Evolutionary conservation across 2,329 filamentous ascomycete genomes (phyloP).

Genomic region (Gnomoniopsis sp.): DNA sequence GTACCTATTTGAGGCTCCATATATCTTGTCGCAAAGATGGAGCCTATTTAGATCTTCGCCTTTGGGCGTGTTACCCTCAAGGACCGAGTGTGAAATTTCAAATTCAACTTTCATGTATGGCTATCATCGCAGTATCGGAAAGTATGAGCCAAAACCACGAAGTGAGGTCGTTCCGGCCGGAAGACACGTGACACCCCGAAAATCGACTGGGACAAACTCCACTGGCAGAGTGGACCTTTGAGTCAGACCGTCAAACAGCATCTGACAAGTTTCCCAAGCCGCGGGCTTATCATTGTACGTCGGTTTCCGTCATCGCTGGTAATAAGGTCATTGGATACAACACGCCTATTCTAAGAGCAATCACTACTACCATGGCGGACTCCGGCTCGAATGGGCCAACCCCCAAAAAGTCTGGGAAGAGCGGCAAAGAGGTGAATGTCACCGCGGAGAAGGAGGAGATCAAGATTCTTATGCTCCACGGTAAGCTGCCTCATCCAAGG

Average conservation of each 20-base stretch:
- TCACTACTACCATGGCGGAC: not conserved
- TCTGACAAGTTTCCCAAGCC: not conserved
- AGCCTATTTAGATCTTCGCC: too few relatives aligned
- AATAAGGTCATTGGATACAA: too few relatives aligned
- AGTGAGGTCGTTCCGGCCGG: not conserved
- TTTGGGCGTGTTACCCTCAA: too few relatives aligned
- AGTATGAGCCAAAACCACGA: too few relatives aligned
- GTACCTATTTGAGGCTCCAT: too few relatives aligned
- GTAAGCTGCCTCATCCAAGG: not conserved
- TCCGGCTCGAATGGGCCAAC: not conserved
- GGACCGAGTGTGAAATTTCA: too few relatives aligned
- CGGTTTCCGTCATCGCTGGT: too few relatives aligned
- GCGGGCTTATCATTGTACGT: not conserved
- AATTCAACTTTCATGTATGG: too few relatives aligned
- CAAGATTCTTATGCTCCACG: conserved; percentile 15
- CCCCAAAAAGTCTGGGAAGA: not conserved
- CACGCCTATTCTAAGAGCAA: too few relatives aligned
- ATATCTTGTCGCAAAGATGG: too few relatives aligned
- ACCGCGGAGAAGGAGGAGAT: conserved; percentile 9
- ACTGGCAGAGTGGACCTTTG: not conserved
- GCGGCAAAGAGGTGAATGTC: not conserved
- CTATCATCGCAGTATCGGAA: too few relatives aligned
- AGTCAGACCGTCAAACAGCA: not conserved
- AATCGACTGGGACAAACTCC: not conserved
- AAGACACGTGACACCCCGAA: not conserved